phyloP scores from a whole-genome alignment of 148 eudicot species.

The Mesembryanthemum crystallinum region DNA sequence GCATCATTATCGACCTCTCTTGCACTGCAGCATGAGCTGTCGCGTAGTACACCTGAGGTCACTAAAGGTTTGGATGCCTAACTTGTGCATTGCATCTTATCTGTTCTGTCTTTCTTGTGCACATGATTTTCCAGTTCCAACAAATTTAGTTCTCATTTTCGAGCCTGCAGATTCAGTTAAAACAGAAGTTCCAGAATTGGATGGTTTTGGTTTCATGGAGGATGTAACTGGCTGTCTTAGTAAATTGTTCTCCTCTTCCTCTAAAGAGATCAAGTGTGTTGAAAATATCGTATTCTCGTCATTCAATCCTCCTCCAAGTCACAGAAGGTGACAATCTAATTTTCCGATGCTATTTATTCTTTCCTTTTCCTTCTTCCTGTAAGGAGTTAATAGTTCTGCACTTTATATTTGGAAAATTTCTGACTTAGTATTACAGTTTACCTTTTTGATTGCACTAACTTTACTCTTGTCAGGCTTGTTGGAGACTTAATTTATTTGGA shows the following conservation, averaged over 20 bases:
- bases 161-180: slow-evolving; percentile 46
- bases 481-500: slow-evolving; percentile 97
- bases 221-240: slow-evolving; percentile 64
- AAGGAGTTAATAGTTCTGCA: not conserved
- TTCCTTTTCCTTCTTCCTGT: not conserved
- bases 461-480: slow-evolving; percentile 61
- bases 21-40: slow-evolving; percentile 78
- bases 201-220: slow-evolving; percentile 84
- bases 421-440: not conserved
- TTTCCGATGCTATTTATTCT: not conserved
- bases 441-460: slow-evolving; percentile 1
- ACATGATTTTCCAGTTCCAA: not conserved
- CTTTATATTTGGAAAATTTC: not conserved
- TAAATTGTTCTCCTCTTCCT: slow-evolving; percentile 59
- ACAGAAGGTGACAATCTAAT: slow-evolving; percentile 61
- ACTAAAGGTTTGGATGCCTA: slow-evolving; percentile 54
- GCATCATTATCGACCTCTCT: slow-evolving; percentile 88
- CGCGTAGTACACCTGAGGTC: slow-evolving; percentile 44
- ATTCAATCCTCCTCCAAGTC: slow-evolving; percentile 93
- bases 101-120: not conserved
- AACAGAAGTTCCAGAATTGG: slow-evolving; percentile 66
- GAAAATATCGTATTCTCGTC: slow-evolving; percentile 89
- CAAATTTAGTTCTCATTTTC: not conserved
- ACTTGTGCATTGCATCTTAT: not conserved
- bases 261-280: slow-evolving; percentile 77